Conservation (phyloP, 1,284 basidiomycete species). For the Cystobasidium pallidum region DNA sequence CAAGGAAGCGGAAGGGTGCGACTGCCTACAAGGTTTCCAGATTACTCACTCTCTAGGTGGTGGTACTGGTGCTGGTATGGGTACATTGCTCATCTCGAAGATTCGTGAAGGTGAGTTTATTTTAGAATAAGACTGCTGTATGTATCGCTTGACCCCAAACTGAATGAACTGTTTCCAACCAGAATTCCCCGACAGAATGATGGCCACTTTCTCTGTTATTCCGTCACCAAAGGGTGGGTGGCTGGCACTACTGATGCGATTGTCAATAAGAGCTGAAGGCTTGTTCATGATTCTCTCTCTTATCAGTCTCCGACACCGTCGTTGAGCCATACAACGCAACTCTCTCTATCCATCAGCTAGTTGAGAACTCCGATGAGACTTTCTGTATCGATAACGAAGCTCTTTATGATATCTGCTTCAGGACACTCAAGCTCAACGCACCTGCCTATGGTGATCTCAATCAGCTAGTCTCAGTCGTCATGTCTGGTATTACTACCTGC, state of each 20-base stretch:
- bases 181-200: constrained; percentile 68
- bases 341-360: constrained; percentile 65
- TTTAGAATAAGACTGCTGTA: too few species aligned
- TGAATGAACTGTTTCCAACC: constrained; percentile 25
- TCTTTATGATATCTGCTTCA: constrained; percentile 96
- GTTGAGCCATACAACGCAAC: constrained; percentile 69
- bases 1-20: constrained; percentile 64
- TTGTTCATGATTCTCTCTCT: too few species aligned
- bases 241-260: constrained; percentile 46
- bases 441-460: constrained; percentile 97
- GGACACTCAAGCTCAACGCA: constrained; percentile 88
- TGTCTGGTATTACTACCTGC: constrained; percentile 96
- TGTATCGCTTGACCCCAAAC: too few species aligned
- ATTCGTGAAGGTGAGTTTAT: constrained; percentile 59
- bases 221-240: constrained; percentile 63
- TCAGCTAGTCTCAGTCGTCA: constrained; percentile 94
- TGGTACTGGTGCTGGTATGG: constrained; percentile 68
- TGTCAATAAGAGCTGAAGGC: too few species aligned
- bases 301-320: constrained; percentile 63
- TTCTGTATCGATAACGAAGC: constrained; percentile 91
- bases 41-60: constrained; percentile 67
- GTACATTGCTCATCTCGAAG: constrained; percentile 66
- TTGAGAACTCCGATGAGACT: constrained; percentile 67
- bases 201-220: constrained; percentile 67
- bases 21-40: constrained; percentile 66